Conservation (phyloP, 2,329 filamentous ascomycete genomes). For the Epicoccum sorghinum region DNA sequence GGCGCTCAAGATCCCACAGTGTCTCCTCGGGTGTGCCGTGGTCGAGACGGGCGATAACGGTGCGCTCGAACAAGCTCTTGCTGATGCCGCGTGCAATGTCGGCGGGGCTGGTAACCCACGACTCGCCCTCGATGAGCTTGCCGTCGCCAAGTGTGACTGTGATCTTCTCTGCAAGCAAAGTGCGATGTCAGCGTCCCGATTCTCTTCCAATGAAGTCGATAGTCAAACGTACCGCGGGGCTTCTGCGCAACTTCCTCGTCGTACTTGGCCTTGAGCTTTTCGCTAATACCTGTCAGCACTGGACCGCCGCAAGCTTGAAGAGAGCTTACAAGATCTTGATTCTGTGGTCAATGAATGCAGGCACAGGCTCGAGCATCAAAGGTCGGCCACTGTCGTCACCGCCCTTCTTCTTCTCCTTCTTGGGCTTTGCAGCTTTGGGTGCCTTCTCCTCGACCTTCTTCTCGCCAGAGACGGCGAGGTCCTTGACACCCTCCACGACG, state of each 20-base stretch:
- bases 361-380: constrained; percentile 60
- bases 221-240: constrained; percentile 59
- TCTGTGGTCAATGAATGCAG: constrained; percentile 81
- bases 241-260: constrained; percentile 75
- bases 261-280: constrained; percentile 83
- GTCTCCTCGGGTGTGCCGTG: constrained; percentile 73
- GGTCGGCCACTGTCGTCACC: constrained; percentile 48
- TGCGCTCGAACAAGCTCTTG: constrained; percentile 85
- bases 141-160: constrained; percentile 76
- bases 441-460: constrained; percentile 38
- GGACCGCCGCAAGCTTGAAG: not conserved
- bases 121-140: constrained; percentile 72
- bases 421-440: constrained; percentile 37
- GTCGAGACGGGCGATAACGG: constrained; percentile 84
- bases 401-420: constrained; percentile 51
- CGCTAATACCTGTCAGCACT: constrained; percentile 47
- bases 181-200: constrained; percentile 21
- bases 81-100: constrained; percentile 78
- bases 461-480: constrained; percentile 57
- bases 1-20: constrained; percentile 91
- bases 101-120: constrained; percentile 90
- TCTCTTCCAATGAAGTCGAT: not conserved
- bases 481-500: constrained; percentile 65
- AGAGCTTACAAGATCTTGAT: constrained; percentile 71
- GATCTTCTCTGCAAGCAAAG: constrained; percentile 63